phyloP scores from a whole-genome alignment of 768 basidiomycete species.

The Mycena epipterygia region DNA sequence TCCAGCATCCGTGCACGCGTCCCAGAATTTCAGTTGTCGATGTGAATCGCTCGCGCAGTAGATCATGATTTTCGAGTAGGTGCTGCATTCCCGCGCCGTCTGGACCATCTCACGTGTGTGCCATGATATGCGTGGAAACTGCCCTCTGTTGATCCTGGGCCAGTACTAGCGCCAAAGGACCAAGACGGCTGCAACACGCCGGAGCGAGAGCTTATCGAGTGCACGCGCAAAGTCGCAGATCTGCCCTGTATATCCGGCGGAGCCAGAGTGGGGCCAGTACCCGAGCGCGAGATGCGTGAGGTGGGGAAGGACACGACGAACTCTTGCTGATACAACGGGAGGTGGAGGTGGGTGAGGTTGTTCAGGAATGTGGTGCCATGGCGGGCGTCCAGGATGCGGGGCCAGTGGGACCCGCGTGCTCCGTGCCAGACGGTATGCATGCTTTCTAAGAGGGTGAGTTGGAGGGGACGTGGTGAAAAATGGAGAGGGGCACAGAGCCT shows the following conservation, averaged over 20 bases:
- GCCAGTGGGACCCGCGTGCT: neutral
- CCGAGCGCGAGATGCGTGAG: neutral
- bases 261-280: neutral
- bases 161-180: neutral
- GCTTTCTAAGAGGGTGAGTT: neutral
- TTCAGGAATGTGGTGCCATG: neutral
- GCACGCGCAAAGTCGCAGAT: neutral
- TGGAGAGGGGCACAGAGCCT: neutral
- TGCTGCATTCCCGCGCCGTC: neutral
- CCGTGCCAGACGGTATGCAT: neutral
- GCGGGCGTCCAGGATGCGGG: neutral
- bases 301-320: neutral
- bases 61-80: neutral
- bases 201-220: neutral
- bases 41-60: neutral
- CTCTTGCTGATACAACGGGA: neutral
- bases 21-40: slow-evolving; percentile 1
- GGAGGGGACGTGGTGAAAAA: neutral
- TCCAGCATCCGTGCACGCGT: neutral
- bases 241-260: neutral
- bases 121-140: neutral
- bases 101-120: neutral
- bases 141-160: no score
- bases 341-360: neutral
- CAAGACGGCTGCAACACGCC: neutral